phyloP scores from a whole-genome alignment of 495 filamentous ascomycete genomes.

The Pyronema omphalodes region DNA sequence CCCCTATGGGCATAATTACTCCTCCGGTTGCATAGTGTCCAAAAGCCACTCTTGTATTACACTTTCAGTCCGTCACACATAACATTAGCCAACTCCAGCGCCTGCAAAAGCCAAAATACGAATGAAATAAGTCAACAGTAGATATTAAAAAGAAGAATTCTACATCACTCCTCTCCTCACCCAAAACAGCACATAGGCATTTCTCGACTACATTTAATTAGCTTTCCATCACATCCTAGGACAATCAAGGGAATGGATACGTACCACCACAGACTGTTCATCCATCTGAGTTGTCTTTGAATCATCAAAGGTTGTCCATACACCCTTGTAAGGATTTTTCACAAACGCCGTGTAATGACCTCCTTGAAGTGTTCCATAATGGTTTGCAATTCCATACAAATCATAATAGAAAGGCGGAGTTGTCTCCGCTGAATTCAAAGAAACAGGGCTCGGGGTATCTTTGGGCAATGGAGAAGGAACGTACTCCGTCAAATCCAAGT shows the following conservation, averaged over 20 bases:
- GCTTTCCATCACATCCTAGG: background rate
- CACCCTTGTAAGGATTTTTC: conserved; percentile 38
- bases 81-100: too few relatives aligned
- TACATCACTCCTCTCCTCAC: conserved; percentile 11
- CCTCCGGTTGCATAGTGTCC: too few relatives aligned
- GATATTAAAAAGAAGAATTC: background rate
- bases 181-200: conserved; percentile 21
- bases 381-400: conserved; percentile 52
- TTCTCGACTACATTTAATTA: conserved; percentile 15
- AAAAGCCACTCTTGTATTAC: too few relatives aligned
- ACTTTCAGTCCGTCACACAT: too few relatives aligned
- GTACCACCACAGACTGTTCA: conserved; percentile 20
- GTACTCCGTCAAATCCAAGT: conserved; percentile 44
- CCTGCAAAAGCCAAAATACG: too few relatives aligned
- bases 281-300: conserved; percentile 28
- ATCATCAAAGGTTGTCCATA: conserved; percentile 52
- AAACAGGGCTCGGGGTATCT: conserved; percentile 17
- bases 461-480: conserved; percentile 28
- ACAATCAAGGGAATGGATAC: conserved; percentile 7
- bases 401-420: conserved; percentile 51
- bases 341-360: conserved; percentile 55
- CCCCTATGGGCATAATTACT: too few relatives aligned
- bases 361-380: conserved; percentile 44
- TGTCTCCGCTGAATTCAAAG: conserved; percentile 27
- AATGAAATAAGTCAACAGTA: too few relatives aligned